Conservation (phyloP, 2,329 filamentous ascomycete genomes). For the Talaromyces sp. region DNA sequence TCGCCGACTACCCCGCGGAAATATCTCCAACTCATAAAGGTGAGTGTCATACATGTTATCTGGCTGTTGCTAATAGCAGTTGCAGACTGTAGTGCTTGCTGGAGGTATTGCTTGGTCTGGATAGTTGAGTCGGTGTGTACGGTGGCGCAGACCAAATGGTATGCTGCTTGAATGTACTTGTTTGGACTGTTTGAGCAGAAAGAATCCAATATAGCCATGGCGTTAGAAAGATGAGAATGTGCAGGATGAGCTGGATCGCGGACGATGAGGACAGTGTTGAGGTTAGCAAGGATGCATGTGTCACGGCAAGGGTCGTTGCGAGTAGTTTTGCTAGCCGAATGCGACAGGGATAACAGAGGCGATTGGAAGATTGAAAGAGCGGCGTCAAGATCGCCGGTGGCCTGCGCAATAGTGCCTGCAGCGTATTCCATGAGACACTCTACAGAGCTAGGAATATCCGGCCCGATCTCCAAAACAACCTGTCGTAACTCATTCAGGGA, state of each 20-base stretch:
- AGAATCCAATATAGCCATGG: slow-evolving; percentile 68
- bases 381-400: slow-evolving; percentile 69
- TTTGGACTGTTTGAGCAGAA: slow-evolving; percentile 72
- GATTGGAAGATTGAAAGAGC: slow-evolving; percentile 70
- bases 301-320: slow-evolving; percentile 61
- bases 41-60: slow-evolving; percentile 79
- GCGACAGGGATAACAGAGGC: slow-evolving; percentile 59
- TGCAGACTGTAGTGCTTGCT: slow-evolving; percentile 70
- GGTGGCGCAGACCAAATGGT: slow-evolving; percentile 73
- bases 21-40: slow-evolving; percentile 80
- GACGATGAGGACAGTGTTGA: slow-evolving; percentile 74
- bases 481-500: slow-evolving; percentile 58
- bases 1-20: slow-evolving; percentile 82
- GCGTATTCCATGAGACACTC: slow-evolving; percentile 69
- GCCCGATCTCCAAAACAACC: slow-evolving; percentile 49
- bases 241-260: slow-evolving; percentile 63
- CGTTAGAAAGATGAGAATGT: slow-evolving; percentile 59
- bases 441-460: slow-evolving; percentile 46
- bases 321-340: slow-evolving; percentile 39
- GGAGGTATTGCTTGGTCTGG: slow-evolving; percentile 76
- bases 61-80: slow-evolving; percentile 73
- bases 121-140: slow-evolving; percentile 70
- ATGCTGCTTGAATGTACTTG: slow-evolving; percentile 75
- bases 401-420: slow-evolving; percentile 74
- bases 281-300: slow-evolving; percentile 62